Base-by-base conservation (phyloP, 2,329 filamentous ascomycete species). In the Arthrobotrys entomopaga region DNA sequence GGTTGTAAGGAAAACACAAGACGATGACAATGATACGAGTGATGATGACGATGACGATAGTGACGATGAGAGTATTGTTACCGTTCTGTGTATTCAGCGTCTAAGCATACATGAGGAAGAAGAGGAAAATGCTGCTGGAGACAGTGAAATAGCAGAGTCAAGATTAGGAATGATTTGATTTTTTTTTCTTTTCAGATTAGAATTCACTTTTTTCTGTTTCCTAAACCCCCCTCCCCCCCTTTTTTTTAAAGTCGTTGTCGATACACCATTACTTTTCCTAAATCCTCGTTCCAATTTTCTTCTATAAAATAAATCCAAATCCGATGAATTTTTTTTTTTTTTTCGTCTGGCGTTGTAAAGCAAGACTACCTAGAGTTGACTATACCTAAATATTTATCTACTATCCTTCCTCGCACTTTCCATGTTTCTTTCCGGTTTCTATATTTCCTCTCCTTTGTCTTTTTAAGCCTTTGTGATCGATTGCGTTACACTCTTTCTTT, bases 261-360 rank as follows among this genome's bases (percentile, higher is more conserved):
- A 40, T 7, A 40, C 7, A 40, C 6, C 7, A 40, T 7, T 13
- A 40, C 34, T 40, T 40, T 40, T 40, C 7, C 6, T 7, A 13
- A 40, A 6, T 13, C 34, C 34, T 13, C 34, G 6, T 40, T 40
- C n/a, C n/a, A 13, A 7, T 46, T 46, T 6, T 4, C n/a, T 46
- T 46, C 6, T 46, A 46, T 13, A 46, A 13, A 7, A 13, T 46
- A 5, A 46, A 46, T 7, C 15, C 42, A 10, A 46, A 6, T 13
- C 2, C 1, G 11, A 7, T n/a, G n/a, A 10, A 5, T 13, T 46
- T 46, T 13, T 16, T 13, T 13, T 46, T n/a, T 13, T 13, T 46
- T 16, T 19, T 22, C 11, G n/a, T 49, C 29, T 60, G 75, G 75
- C 75, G 75, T 76, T 76, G n/a, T n/a, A n/a, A n/a, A n/a, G n/a